These are phyloP conservation scores for Fraxinus ornus DNA, from an alignment of 305 asterid genomes.

Conservation along the genomic window DNA sequence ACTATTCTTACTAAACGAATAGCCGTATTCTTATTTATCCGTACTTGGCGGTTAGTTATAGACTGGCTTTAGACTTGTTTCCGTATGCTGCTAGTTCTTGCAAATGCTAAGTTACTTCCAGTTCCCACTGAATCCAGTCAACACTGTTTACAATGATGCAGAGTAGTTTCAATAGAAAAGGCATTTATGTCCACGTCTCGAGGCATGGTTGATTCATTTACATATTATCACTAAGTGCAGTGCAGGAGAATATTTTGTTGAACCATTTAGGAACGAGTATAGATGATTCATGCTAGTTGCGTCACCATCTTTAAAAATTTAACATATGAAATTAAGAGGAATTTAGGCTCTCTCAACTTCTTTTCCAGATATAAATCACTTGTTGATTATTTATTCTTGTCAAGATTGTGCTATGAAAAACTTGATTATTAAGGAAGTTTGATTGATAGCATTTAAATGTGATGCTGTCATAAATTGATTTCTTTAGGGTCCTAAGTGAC, in stretches of 20 bases:
- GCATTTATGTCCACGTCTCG: background rate
- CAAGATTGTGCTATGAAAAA: background rate
- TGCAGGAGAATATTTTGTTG: background rate
- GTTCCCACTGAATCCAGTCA: background rate
- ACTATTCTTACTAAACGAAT: background rate
- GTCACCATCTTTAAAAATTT: background rate
- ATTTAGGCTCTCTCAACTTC: background rate
- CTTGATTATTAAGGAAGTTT: background rate
- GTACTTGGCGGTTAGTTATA: background rate
- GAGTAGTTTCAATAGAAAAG: background rate
- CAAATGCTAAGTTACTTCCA: background rate
- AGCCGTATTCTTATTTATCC: background rate
- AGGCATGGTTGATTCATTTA: background rate
- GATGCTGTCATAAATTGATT: too few species aligned
- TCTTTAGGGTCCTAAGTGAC: too few species aligned
- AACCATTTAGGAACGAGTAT: background rate
- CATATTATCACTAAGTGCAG: background rate
- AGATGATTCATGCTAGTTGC: background rate
- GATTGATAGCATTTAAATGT: background rate
- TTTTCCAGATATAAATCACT: background rate
- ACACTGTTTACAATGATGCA: background rate
- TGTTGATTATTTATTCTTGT: background rate
- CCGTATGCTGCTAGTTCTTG: background rate
- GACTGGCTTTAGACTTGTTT: background rate
- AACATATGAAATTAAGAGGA: background rate